Conservation (phyloP, 2,329 filamentous ascomycete genomes). For the Colletotrichum eleusines region DNA sequence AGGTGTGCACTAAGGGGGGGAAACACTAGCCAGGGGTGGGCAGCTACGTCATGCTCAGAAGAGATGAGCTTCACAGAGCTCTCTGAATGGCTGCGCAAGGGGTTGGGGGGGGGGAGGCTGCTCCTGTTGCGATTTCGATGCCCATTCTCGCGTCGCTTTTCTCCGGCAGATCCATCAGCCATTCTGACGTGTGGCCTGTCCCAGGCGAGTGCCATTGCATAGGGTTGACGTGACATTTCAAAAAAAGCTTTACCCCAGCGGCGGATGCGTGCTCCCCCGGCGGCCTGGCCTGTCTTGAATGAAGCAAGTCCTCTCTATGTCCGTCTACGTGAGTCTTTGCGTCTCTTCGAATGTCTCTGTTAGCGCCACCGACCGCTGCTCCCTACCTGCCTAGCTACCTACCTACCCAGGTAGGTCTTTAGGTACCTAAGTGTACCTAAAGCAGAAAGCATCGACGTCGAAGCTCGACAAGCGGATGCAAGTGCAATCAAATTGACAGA, state of each 20-base stretch:
- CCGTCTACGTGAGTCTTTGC: neutral
- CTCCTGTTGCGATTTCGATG: slow-evolving; percentile 11
- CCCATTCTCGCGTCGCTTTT: slow-evolving; percentile 38
- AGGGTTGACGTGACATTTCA: slow-evolving; percentile 37
- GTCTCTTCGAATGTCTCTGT: slow-evolving; percentile 4
- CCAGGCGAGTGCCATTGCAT: slow-evolving; percentile 22
- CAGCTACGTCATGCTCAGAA: slow-evolving; percentile 40
- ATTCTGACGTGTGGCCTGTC: slow-evolving; percentile 36
- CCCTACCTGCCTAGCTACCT: too few relatives aligned
- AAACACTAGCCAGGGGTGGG: slow-evolving; percentile 28
- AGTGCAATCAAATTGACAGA: slow-evolving; percentile 1
- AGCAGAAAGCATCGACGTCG: neutral
- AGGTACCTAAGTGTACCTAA: too few relatives aligned
- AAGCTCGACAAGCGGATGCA: slow-evolving; percentile 3
- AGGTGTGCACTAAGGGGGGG: neutral
- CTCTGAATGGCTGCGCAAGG: slow-evolving; percentile 37
- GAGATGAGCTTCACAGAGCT: slow-evolving; percentile 39
- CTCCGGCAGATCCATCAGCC: slow-evolving; percentile 38
- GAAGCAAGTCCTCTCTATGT: neutral
- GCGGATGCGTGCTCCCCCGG: neutral
- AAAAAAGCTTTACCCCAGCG: neutral
- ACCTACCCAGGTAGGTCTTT: neutral
- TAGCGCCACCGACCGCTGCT: neutral
- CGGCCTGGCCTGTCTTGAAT: neutral
- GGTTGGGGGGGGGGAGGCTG: too few relatives aligned